Percentiles rank a stretch among this genome's conserved stretches.
Evolutionary conservation across 1,284 basidiomycete species (phyloP).

Genomic region (Apiotrichum veenhuisii): DNA sequence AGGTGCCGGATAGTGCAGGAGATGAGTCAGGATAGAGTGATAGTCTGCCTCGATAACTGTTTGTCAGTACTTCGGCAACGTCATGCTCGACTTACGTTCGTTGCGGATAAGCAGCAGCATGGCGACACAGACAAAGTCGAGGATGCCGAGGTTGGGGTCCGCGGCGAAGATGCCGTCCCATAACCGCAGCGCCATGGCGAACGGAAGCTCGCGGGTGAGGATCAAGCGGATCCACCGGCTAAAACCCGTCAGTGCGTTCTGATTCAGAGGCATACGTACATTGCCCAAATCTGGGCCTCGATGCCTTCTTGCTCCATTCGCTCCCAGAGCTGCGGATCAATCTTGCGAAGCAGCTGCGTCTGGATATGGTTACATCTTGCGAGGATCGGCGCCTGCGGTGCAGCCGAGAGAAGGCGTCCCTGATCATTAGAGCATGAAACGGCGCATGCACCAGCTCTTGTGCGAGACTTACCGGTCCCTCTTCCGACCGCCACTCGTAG

Average conservation of each 20-base stretch:
- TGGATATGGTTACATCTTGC: slow-evolving; percentile 74
- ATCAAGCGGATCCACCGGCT: slow-evolving; percentile 87
- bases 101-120: slow-evolving; percentile 90
- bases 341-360: slow-evolving; percentile 63
- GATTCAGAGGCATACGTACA: slow-evolving; percentile 56
- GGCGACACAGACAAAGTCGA: slow-evolving; percentile 79
- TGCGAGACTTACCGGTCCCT: slow-evolving; percentile 34
- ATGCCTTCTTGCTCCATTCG: slow-evolving; percentile 71
- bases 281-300: slow-evolving; percentile 91
- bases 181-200: slow-evolving; percentile 65
- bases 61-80: background rate
- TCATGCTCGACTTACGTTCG: slow-evolving; percentile 57
- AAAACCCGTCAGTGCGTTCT: slow-evolving; percentile 2
- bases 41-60: slow-evolving; percentile 81
- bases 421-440: background rate
- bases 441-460: too few species aligned
- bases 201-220: slow-evolving; percentile 80
- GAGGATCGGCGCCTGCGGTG: slow-evolving; percentile 66
- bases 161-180: slow-evolving; percentile 91
- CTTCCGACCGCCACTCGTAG: slow-evolving; percentile 78
- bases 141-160: slow-evolving; percentile 64
- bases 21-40: slow-evolving; percentile 70
- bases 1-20: slow-evolving; percentile 72
- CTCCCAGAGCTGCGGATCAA: slow-evolving; percentile 76
- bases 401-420: slow-evolving; percentile 26